Conservation (phyloP, 2,329 filamentous ascomycete genomes). For the Westerdykella sp. region DNA sequence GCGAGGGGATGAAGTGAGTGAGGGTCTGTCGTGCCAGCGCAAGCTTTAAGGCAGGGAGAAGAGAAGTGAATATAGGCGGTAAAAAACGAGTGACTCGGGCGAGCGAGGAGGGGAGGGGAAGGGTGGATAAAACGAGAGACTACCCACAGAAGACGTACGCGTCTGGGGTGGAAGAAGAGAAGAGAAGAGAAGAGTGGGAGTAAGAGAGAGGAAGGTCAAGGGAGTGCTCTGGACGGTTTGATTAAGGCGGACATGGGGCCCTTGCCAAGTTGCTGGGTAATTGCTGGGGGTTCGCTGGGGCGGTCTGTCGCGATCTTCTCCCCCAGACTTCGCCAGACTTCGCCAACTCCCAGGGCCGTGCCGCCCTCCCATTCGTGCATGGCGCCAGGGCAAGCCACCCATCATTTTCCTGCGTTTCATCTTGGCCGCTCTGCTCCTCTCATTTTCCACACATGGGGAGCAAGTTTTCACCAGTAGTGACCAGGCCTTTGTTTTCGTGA, state of each 20-base stretch:
- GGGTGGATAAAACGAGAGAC: conserved; percentile 13
- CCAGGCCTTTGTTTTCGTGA: too few species aligned
- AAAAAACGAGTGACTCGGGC: conserved; percentile 29
- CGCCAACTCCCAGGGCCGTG: too few species aligned
- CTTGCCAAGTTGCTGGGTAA: too few species aligned
- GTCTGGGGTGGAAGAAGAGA: not conserved
- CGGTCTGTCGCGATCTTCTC: too few species aligned
- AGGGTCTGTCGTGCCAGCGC: conserved; percentile 14
- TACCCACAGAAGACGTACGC: not conserved
- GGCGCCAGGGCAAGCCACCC: too few species aligned
- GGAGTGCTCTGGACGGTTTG: conserved; percentile 13
- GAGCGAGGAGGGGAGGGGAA: conserved; percentile 13
- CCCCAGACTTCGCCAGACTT: too few species aligned
- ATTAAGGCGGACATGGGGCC: conserved; percentile 9
- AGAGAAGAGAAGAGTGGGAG: conserved; percentile 9
- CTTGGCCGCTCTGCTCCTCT: too few species aligned
- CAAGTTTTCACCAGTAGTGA: too few species aligned
- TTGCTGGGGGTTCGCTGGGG: too few species aligned
- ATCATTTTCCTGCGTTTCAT: too few species aligned
- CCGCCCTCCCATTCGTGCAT: too few species aligned
- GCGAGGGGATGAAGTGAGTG: conserved; percentile 17
- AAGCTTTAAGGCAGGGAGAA: conserved; percentile 10
- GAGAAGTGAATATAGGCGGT: conserved; percentile 16
- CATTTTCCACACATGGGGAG: too few species aligned
- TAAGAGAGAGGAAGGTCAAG: conserved; percentile 16